Conservation (phyloP, 140 eudicot species). For the Cichorium intybus region DNA sequence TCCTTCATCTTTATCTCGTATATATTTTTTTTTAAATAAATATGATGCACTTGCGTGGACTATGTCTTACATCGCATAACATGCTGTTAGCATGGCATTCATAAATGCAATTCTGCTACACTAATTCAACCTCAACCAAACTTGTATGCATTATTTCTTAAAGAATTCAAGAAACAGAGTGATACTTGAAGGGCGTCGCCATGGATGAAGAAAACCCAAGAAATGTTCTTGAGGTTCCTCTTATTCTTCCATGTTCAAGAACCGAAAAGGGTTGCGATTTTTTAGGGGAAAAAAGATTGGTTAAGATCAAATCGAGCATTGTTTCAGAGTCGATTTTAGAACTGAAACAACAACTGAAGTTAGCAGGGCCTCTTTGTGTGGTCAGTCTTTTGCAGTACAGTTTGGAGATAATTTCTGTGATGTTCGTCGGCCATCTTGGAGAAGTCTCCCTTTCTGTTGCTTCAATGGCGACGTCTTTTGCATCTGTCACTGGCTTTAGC, state of each 20-base stretch:
- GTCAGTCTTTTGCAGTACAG: slow-evolving; percentile 42
- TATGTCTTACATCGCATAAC: neutral
- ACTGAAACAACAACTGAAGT: slow-evolving; percentile 30
- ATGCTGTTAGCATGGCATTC: slow-evolving; percentile 9
- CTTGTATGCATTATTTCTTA: neutral
- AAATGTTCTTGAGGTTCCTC: slow-evolving; percentile 21
- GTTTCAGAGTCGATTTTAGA: slow-evolving; percentile 17
- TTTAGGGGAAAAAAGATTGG: neutral
- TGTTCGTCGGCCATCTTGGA: slow-evolving; percentile 51
- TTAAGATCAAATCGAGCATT: neutral
- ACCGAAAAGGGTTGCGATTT: neutral
- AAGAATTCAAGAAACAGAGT: neutral
- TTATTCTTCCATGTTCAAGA: slow-evolving; percentile 14
- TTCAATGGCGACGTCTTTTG: slow-evolving; percentile 53
- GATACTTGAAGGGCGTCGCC: slow-evolving; percentile 3
- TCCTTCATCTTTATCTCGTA: neutral
- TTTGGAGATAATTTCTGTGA: slow-evolving; percentile 42
- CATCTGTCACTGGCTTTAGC: slow-evolving; percentile 48
- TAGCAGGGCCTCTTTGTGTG: slow-evolving; percentile 43
- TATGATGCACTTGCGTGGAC: neutral
- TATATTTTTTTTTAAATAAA: too few species aligned
- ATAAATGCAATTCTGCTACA: neutral
- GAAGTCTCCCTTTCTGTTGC: slow-evolving; percentile 36
- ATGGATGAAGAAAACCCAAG: slow-evolving; percentile 36
- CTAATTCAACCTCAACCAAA: neutral